These are phyloP conservation scores for Melanogaster broomeanus DNA, from an alignment of 768 basidiomycete species.

Conservation along the genomic window DNA sequence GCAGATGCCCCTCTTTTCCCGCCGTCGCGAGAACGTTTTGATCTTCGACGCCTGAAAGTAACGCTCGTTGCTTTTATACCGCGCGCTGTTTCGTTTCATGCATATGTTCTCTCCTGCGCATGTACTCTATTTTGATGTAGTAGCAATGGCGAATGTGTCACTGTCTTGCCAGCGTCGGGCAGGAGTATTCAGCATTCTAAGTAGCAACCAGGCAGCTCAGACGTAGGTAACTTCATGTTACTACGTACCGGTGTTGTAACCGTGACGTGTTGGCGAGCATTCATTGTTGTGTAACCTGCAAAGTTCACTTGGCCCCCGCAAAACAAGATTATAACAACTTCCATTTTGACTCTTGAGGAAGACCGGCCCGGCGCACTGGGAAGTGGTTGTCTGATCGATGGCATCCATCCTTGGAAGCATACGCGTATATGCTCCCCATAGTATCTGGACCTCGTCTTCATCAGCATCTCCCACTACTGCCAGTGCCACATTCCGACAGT, in stretches of 20 bases:
- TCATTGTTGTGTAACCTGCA: too few species aligned
- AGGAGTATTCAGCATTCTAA: too few species aligned
- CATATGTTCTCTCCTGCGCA: not conserved
- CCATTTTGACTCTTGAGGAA: too few species aligned
- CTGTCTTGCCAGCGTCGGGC: not conserved
- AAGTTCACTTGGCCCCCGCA: too few species aligned
- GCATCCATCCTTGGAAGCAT: constrained; percentile 9
- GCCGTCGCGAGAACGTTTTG: constrained; percentile 5
- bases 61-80: not conserved
- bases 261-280: too few species aligned
- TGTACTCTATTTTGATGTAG: not conserved
- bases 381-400: too few species aligned
- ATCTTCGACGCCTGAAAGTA: not conserved
- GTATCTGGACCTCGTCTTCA: not conserved
- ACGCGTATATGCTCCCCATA: not conserved
- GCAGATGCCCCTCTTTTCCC: constrained; percentile 18
- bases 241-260: not conserved
- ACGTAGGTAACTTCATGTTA: too few species aligned
- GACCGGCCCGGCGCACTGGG: too few species aligned
- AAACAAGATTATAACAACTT: too few species aligned
- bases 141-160: not conserved
- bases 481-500: not conserved
- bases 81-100: not conserved
- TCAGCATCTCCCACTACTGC: not conserved
- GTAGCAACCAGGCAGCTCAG: too few species aligned